phyloP scores from a whole-genome alignment of 768 basidiomycete genomes.

The Boletellus ananas region DNA sequence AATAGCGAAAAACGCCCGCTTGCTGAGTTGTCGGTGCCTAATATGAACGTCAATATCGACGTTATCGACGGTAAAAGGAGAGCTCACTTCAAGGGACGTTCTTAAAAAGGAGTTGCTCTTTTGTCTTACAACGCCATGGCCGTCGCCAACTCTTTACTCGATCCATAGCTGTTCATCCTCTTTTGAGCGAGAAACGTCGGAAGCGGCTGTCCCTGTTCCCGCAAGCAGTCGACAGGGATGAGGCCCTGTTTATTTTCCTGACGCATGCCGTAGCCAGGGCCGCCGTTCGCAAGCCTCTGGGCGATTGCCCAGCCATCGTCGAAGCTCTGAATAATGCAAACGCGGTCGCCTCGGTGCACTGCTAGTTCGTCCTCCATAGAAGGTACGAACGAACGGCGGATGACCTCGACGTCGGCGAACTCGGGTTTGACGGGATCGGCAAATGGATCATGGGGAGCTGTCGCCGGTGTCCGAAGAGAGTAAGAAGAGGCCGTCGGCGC shows the following conservation, averaged over 20 bases:
- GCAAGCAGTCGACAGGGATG: constrained; percentile 69
- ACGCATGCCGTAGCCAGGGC: not conserved
- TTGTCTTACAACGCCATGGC: not conserved
- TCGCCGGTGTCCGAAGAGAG: constrained; percentile 1
- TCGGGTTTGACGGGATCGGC: constrained; percentile 29
- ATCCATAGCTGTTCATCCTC: constrained; percentile 39
- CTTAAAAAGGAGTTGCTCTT: not conserved
- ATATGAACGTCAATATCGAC: no score
- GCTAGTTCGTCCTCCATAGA: constrained; percentile 57
- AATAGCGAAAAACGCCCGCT: no score
- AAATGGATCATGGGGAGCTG: constrained; percentile 29
- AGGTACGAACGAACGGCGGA: constrained; percentile 55
- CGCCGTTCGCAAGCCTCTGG: constrained; percentile 36
- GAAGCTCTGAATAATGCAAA: constrained; percentile 52
- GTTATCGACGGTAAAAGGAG: no score
- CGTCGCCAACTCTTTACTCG: not conserved
- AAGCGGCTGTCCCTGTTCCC: constrained; percentile 43
- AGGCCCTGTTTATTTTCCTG: constrained; percentile 38
- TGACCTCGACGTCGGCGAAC: constrained; percentile 43
- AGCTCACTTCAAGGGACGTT: no score
- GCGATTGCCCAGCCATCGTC: constrained; percentile 73
- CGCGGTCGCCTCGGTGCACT: constrained; percentile 47
- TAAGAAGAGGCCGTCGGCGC: constrained; percentile 8
- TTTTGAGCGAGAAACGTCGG: constrained; percentile 49
- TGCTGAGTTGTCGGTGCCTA: no score